These are phyloP conservation scores for Hyaloscypha hepaticicola DNA, from an alignment of 495 filamentous ascomycete genomes.

Conservation along the genomic window DNA sequence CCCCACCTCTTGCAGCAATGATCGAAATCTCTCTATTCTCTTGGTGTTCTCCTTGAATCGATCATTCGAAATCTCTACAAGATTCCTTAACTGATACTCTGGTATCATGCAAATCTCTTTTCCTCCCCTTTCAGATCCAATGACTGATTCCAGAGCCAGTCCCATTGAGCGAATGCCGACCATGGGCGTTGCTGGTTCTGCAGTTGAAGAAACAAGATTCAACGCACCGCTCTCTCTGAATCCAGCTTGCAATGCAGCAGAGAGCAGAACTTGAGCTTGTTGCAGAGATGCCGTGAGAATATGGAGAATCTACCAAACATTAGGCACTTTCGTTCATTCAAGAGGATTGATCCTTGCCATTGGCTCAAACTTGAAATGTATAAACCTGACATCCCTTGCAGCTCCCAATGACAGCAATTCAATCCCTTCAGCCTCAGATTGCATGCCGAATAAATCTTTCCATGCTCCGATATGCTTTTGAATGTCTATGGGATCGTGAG, in stretches of 20 bases:
- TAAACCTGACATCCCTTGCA: constrained; percentile 49
- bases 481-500: constrained; percentile 65
- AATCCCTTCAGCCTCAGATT: background rate
- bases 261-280: constrained; percentile 69
- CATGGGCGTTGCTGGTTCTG: constrained; percentile 54
- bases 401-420: background rate
- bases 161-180: constrained; percentile 82
- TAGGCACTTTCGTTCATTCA: background rate
- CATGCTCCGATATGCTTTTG: constrained; percentile 16
- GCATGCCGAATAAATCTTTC: constrained; percentile 28
- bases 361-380: constrained; percentile 92
- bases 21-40: constrained; percentile 62
- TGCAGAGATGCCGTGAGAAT: constrained; percentile 70
- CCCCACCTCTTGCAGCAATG: constrained; percentile 38
- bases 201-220: constrained; percentile 35
- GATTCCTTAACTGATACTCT: constrained; percentile 47
- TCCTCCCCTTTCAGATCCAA: constrained; percentile 51
- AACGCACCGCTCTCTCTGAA: constrained; percentile 87
- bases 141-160: constrained; percentile 72
- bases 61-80: constrained; percentile 70
- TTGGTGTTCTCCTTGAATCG: constrained; percentile 72
- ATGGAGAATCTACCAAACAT: constrained; percentile 73
- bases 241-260: constrained; percentile 73
- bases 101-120: constrained; percentile 39
- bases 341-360: constrained; percentile 60